These are phyloP conservation scores for Thalassiosira mediterranea DNA, from an alignment of 352 stramenopile species.

Conservation along the genomic window DNA sequence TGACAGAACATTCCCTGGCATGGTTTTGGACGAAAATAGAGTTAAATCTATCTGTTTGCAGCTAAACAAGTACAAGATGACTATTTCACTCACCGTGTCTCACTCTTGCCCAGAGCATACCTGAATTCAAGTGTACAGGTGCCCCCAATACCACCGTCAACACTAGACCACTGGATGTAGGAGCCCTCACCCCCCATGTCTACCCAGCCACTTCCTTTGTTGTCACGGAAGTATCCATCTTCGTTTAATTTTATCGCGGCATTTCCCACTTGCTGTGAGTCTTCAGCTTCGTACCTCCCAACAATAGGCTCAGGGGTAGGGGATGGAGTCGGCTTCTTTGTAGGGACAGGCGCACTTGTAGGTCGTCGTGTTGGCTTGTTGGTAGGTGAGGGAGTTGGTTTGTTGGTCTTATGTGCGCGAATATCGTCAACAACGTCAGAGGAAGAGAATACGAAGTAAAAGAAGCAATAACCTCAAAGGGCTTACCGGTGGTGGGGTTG, in stretches of 20 bases:
- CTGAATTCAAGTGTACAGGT: background rate
- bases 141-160: background rate
- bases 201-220: background rate
- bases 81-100: background rate
- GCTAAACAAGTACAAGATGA: too few species aligned
- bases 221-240: background rate
- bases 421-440: background rate
- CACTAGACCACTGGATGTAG: background rate
- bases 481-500: too few species aligned
- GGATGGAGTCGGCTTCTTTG: background rate
- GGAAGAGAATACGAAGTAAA: background rate
- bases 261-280: background rate
- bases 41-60: too few species aligned
- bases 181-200: background rate
- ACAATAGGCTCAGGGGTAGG: background rate
- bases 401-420: background rate
- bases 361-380: background rate
- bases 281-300: background rate
- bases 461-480: too few species aligned
- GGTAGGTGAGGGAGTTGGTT: background rate
- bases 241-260: background rate
- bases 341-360: background rate
- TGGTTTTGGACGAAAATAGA: too few species aligned
- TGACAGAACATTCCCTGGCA: background rate
- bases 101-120: background rate